These are phyloP conservation scores for Aureobasidium sp. DNA, from an alignment of 2,329 filamentous ascomycete species.

Conservation along the genomic window DNA sequence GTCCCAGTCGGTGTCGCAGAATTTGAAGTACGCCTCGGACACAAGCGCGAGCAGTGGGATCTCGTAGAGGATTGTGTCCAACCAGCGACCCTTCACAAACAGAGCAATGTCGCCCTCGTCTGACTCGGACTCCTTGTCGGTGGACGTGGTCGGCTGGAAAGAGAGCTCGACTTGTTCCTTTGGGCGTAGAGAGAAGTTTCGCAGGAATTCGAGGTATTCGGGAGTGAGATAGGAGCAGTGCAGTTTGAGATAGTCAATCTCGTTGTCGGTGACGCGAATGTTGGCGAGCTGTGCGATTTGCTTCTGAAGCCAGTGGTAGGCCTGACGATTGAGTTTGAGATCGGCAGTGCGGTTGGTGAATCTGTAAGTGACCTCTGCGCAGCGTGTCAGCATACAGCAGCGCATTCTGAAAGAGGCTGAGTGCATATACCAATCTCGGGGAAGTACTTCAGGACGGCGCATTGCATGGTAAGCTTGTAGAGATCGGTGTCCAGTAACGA, in stretches of 20 bases:
- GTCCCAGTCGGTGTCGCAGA: slow-evolving; percentile 88
- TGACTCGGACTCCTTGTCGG: slow-evolving; percentile 41
- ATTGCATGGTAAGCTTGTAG: slow-evolving; percentile 99
- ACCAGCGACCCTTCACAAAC: slow-evolving; percentile 74
- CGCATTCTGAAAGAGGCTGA: not conserved
- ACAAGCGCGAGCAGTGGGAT: slow-evolving; percentile 88
- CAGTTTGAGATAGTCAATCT: slow-evolving; percentile 68
- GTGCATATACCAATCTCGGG: slow-evolving; percentile 48
- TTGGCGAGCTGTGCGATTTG: slow-evolving; percentile 82
- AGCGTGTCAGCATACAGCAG: slow-evolving; percentile 14
- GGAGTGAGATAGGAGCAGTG: slow-evolving; percentile 74
- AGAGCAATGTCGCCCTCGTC: slow-evolving; percentile 71
- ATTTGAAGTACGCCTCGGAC: slow-evolving; percentile 95
- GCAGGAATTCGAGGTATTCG: slow-evolving; percentile 74
- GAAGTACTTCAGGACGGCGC: slow-evolving; percentile 88
- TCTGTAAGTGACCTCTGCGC: slow-evolving; percentile 68
- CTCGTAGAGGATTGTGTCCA: slow-evolving; percentile 95
- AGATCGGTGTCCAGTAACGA: slow-evolving; percentile 56
- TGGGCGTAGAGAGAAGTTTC: slow-evolving; percentile 73
- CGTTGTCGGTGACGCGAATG: slow-evolving; percentile 70
- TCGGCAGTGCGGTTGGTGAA: slow-evolving; percentile 94
- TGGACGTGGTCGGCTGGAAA: slow-evolving; percentile 47
- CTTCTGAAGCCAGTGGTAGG: slow-evolving; percentile 75
- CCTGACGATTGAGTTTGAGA: slow-evolving; percentile 78
- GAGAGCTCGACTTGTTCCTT: slow-evolving; percentile 68